phyloP scores from a whole-genome alignment of 1,284 basidiomycete genomes.

The Boletus semigastroideus region DNA sequence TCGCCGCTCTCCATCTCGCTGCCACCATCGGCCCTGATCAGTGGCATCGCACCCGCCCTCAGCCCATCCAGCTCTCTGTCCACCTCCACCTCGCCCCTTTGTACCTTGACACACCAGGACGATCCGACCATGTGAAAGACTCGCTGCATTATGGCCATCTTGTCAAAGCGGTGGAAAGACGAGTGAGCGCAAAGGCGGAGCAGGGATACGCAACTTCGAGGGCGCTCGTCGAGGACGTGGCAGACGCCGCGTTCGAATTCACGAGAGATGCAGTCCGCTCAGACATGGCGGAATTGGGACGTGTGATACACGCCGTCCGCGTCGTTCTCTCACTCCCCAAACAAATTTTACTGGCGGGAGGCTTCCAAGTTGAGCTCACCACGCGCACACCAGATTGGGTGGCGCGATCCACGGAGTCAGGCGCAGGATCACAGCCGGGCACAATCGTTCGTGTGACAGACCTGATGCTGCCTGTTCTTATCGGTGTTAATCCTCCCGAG shows the following conservation, averaged over 20 bases:
- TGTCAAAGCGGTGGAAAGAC: slow-evolving; percentile 38
- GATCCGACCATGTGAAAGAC: slow-evolving; percentile 45
- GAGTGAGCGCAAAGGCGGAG: slow-evolving; percentile 21
- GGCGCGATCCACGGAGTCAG: background rate
- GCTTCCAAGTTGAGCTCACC: slow-evolving; percentile 19
- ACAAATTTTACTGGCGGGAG: slow-evolving; percentile 41
- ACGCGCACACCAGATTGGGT: slow-evolving; percentile 5
- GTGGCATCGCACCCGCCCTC: slow-evolving; percentile 45
- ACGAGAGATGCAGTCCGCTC: background rate
- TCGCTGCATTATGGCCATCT: slow-evolving; percentile 53
- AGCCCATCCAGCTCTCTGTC: slow-evolving; percentile 41
- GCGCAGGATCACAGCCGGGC: background rate
- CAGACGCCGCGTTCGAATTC: slow-evolving; percentile 34
- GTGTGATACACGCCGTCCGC: slow-evolving; percentile 31
- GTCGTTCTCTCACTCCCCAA: slow-evolving; percentile 42
- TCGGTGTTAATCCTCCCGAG: slow-evolving; percentile 55
- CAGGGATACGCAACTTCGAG: slow-evolving; percentile 23
- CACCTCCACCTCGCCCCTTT: slow-evolving; percentile 39
- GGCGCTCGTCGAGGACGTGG: slow-evolving; percentile 36
- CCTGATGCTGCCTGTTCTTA: slow-evolving; percentile 43
- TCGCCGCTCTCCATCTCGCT: slow-evolving; percentile 40
- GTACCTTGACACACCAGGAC: slow-evolving; percentile 39
- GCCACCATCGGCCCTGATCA: slow-evolving; percentile 46
- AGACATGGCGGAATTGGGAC: slow-evolving; percentile 17
- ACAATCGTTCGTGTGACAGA: slow-evolving; percentile 38